phyloP scores from a whole-genome alignment of 2,329 filamentous ascomycete genomes.

The Fusarium sterilihyphosum region DNA sequence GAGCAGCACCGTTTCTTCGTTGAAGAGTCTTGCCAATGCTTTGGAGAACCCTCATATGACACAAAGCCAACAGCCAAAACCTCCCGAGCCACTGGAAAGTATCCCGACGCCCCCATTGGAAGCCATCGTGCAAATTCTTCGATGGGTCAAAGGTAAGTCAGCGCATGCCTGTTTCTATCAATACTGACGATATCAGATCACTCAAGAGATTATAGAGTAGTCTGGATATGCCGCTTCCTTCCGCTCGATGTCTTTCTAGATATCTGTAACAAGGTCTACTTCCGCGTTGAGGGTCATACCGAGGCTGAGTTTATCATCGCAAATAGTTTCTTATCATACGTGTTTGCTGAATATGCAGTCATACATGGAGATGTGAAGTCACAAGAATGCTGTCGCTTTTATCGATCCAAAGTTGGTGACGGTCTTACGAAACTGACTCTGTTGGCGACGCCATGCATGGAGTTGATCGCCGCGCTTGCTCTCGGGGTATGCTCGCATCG shows the following conservation, averaged over 20 bases:
- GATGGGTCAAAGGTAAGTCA: slow-evolving; percentile 47
- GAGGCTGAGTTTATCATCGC: slow-evolving; percentile 49
- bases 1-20: slow-evolving; percentile 4
- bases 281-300: slow-evolving; percentile 47
- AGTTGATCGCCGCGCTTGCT: slow-evolving; percentile 48
- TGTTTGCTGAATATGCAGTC: slow-evolving; percentile 48
- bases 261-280: slow-evolving; percentile 49
- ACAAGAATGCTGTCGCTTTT: slow-evolving; percentile 39
- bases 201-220: slow-evolving; percentile 37
- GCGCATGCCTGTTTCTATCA: rapidly evolving
- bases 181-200: slow-evolving; percentile 35
- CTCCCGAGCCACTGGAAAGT: not conserved
- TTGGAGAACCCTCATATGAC: not conserved
- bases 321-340: slow-evolving; percentile 49
- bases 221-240: slow-evolving; percentile 47
- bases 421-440: slow-evolving; percentile 45
- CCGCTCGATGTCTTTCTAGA: slow-evolving; percentile 46
- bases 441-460: slow-evolving; percentile 45
- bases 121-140: slow-evolving; percentile 40
- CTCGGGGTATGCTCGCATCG: slow-evolving; percentile 43
- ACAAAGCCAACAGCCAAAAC: not conserved
- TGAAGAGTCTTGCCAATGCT: slow-evolving; percentile 4
- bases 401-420: slow-evolving; percentile 41
- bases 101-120: slow-evolving; percentile 44
- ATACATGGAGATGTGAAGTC: slow-evolving; percentile 37